These are phyloP conservation scores for Nelumbo lutea DNA, from an alignment of 164 flowering plant species.

Conservation along the genomic window DNA sequence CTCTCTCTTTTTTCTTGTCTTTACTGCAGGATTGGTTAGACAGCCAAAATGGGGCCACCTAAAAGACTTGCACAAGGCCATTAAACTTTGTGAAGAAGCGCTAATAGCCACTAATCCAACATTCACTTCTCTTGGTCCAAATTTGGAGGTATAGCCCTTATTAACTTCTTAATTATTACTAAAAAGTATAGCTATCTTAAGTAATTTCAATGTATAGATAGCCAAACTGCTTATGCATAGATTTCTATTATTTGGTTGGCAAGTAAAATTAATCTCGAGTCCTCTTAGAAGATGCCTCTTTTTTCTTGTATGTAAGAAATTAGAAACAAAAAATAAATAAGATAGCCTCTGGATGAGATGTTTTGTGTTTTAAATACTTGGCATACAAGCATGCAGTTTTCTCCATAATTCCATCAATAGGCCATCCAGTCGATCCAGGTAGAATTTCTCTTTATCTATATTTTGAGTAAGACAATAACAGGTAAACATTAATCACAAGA, in stretches of 20 bases:
- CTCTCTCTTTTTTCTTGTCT: neutral
- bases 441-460: no score
- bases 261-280: neutral
- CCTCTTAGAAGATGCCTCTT: neutral
- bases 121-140: conserved; percentile 31
- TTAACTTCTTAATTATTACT: neutral
- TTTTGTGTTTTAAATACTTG: neutral
- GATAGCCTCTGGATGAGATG: neutral
- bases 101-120: conserved; percentile 41
- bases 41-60: conserved; percentile 76
- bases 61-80: conserved; percentile 51
- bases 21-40: conserved; percentile 45
- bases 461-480: no score
- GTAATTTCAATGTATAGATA: no score
- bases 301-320: neutral
- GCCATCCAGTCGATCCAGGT: no score
- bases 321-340: neutral
- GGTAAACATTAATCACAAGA: no score
- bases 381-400: no score
- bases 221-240: neutral
- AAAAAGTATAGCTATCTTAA: neutral
- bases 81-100: conserved; percentile 48
- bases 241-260: neutral
- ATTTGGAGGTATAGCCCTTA: conserved; percentile 42
- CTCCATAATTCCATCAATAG: no score